Evolutionary conservation across 768 basidiomycete genomes (phyloP).

Genomic region (Macrolepiota albuminosa): DNA sequence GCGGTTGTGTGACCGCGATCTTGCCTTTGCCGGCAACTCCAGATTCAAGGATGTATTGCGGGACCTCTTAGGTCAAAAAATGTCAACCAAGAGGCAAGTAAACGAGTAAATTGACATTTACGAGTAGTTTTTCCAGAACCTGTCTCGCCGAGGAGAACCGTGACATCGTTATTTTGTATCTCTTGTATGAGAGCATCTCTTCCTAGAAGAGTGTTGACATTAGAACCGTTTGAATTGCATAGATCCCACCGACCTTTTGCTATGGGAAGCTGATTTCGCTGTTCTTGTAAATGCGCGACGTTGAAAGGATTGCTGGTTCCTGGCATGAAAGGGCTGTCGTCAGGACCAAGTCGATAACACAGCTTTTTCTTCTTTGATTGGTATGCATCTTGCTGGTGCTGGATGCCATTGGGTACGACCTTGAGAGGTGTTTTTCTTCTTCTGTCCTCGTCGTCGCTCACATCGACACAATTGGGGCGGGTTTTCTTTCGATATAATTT

Average conservation of each 20-base stretch:
- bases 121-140: constrained; percentile 99
- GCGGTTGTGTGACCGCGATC: constrained; percentile 93
- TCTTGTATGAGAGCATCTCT: constrained; percentile 70
- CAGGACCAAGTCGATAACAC: constrained; percentile 16
- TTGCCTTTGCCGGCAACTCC: constrained; percentile 65
- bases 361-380: constrained; percentile 28
- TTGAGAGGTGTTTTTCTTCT: constrained; percentile 24
- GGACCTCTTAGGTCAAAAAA: constrained; percentile 64
- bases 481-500: constrained; percentile 13
- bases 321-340: constrained; percentile 12
- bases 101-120: constrained; percentile 17
- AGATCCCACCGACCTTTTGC: constrained; percentile 51
- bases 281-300: constrained; percentile 48
- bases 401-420: constrained; percentile 22
- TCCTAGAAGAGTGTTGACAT: constrained; percentile 38
- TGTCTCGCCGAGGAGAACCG: constrained; percentile 91
- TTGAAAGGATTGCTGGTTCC: constrained; percentile 22
- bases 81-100: neutral
- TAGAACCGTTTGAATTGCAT: neutral
- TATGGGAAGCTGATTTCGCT: constrained; percentile 72
- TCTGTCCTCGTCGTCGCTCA: constrained; percentile 34
- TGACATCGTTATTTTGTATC: constrained; percentile 75
- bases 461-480: constrained; percentile 31
- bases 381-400: constrained; percentile 16
- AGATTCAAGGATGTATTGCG: constrained; percentile 89